These are phyloP conservation scores for Dendryphion nanum DNA, from an alignment of 2,329 filamentous ascomycete genomes.

Conservation along the genomic window DNA sequence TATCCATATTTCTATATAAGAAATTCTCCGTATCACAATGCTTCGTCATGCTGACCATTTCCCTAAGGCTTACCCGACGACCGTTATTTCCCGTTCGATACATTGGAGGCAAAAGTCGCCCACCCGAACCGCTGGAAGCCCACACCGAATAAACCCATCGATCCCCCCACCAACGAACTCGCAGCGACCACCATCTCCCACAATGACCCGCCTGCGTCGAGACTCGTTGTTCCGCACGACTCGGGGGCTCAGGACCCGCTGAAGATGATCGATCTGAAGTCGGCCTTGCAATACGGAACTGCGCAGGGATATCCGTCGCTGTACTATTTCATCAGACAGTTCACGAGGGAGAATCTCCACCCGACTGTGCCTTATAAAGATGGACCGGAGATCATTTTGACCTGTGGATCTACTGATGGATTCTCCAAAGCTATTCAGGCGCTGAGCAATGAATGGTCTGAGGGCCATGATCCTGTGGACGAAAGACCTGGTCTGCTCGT, in stretches of 20 bases:
- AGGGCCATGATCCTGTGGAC: constrained; percentile 63
- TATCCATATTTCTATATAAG: too few species aligned
- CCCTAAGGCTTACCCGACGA: constrained; percentile 73
- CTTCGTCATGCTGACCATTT: constrained; percentile 17
- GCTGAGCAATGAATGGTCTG: constrained; percentile 73
- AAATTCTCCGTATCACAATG: too few species aligned
- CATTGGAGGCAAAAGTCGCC: constrained; percentile 78
- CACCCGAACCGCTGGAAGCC: constrained; percentile 72
- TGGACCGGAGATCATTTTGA: constrained; percentile 76
- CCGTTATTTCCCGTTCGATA: constrained; percentile 85
- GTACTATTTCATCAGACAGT: constrained; percentile 74
- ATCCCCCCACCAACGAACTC: constrained; percentile 35
- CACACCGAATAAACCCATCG: constrained; percentile 61
- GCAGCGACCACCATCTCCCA: constrained; percentile 30
- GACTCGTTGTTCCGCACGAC: constrained; percentile 71
- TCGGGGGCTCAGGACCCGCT: constrained; percentile 57
- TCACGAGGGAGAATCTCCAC: constrained; percentile 73
- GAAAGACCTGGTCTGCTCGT: constrained; percentile 75
- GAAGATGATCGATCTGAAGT: constrained; percentile 75
- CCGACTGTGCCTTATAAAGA: constrained; percentile 75
- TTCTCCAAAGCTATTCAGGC: constrained; percentile 75
- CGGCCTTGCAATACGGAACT: constrained; percentile 84
- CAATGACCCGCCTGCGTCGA: constrained; percentile 37
- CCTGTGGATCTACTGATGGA: constrained; percentile 81
- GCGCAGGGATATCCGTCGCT: constrained; percentile 79